Conservation (phyloP, 2,329 filamentous ascomycete species). For the Dothideomycetes sp. region DNA sequence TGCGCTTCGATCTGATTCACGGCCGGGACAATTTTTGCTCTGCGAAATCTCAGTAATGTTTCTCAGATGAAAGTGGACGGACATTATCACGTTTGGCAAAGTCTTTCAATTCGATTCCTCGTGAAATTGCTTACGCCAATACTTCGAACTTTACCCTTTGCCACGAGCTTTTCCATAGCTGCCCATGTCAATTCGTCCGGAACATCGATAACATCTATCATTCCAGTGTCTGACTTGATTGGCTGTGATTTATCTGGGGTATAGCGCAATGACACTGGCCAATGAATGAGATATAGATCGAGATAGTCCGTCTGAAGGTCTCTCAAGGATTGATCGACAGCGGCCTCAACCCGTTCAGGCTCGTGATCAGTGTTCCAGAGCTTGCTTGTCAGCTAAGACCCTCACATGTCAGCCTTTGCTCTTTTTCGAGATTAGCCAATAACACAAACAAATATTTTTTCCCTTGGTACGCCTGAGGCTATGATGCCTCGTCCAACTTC, state of each 20-base stretch:
- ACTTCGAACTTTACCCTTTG: slow-evolving; percentile 17
- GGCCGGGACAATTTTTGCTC: slow-evolving; percentile 13
- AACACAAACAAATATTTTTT: no score
- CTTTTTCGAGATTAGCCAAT: no score
- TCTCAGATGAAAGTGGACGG: no score
- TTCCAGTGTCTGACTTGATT: slow-evolving; percentile 9
- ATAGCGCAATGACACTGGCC: slow-evolving; percentile 20
- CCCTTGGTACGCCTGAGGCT: not conserved
- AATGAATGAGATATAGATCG: slow-evolving; percentile 33
- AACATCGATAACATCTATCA: slow-evolving; percentile 16
- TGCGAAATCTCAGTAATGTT: slow-evolving; percentile 18
- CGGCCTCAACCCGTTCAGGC: not conserved
- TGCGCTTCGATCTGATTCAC: slow-evolving; percentile 22
- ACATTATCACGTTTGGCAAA: no score
- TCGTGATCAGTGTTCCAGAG: slow-evolving; percentile 4
- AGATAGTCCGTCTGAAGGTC: slow-evolving; percentile 24
- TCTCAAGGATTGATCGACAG: slow-evolving; percentile 1
- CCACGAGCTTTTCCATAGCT: slow-evolving; percentile 17
- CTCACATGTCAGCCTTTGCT: no score
- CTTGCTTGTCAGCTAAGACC: slow-evolving; percentile 3
- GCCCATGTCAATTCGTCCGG: slow-evolving; percentile 21
- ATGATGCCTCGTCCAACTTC: slow-evolving; percentile 2
- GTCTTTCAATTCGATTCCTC: no score
- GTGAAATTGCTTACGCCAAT: slow-evolving; percentile 23
- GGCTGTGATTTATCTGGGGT: slow-evolving; percentile 9